Evolutionary conservation across 768 basidiomycete genomes (phyloP).

Genomic region (Chlorophyllum brunneum): DNA sequence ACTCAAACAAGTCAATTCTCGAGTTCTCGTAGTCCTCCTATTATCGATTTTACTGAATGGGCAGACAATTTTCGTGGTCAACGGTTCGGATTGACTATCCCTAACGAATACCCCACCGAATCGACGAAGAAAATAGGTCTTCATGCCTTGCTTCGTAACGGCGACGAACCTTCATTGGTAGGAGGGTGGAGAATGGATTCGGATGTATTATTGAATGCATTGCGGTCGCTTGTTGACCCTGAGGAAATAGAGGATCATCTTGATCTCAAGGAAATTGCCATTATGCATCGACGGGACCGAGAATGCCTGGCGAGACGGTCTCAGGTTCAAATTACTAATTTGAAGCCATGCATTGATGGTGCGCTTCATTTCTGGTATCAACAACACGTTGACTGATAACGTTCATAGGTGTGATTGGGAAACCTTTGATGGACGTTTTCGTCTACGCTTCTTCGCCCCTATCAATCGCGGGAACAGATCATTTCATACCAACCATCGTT

Average conservation of each 20-base stretch:
- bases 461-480: slow-evolving; percentile 23
- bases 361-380: neutral
- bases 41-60: slow-evolving; percentile 24
- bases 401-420: slow-evolving; percentile 4
- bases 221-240: neutral
- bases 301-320: neutral
- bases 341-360: slow-evolving; percentile 2
- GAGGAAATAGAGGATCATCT: neutral
- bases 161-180: neutral
- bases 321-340: neutral
- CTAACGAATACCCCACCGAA: slow-evolving; percentile 1
- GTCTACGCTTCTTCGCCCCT: neutral
- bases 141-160: neutral
- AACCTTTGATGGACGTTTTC: neutral
- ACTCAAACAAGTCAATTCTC: neutral
- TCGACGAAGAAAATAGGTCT: neutral
- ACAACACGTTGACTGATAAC: neutral
- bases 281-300: neutral
- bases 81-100: slow-evolving; percentile 17
- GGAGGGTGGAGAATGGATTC: neutral
- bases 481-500: slow-evolving; percentile 36
- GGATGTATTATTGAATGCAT: neutral
- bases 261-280: neutral
- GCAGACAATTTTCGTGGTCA: slow-evolving; percentile 23
- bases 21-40: slow-evolving; percentile 18